Evolutionary conservation across 1,284 basidiomycete species (phyloP), one percentile per base, ranked within the genome.

Genomic region (Hortiboletus rubellus): DNA sequence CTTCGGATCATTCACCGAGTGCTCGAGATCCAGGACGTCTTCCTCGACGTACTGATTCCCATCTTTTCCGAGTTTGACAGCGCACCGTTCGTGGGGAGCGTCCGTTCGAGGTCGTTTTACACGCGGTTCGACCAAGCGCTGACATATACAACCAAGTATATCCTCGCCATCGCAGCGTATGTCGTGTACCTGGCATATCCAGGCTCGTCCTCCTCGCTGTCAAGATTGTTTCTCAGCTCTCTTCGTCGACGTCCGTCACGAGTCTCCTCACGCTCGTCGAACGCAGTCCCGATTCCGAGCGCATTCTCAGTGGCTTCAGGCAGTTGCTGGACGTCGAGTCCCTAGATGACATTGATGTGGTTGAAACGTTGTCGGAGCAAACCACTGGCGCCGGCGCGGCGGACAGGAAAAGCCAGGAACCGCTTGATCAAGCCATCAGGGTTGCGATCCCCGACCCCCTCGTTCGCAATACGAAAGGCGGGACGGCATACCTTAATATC

Each of bases 21-120:
- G 0, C 77, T 98, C 54, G 90, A 93, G 55, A 81, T 95, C 34
- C 95, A 98, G 71, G 87, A 92, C 52, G 82, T 93, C 51, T 98
- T 96, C 77, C 79, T 95, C 46, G 94, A 98, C 58, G 86, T 96
- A 17, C 83, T 98, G 46, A 77, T 97, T 12, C 92, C 95, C 3
- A 75, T 91, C 5, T 81, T 96, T 7, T 76, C 83, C 9, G 87
- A 94, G 50, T 76, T 86, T 50, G 82, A 84, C 57, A 81, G 80
- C 56, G 69, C 82, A 0, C 72, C 82, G 0, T 72, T 85, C 36
- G 74, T 84, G 27, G 83, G 82, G 30, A 76, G 76, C 3, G 72
- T 83, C 12, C 81, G 83, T 59, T 77, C 86, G 0, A 80, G 82
- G n/a, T 90, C 87, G 5, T 86, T 82, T 66, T 89, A 87, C 74